Base-by-base conservation (phyloP, 805 yeast species). In the Yarrowia phangngaensis region DNA sequence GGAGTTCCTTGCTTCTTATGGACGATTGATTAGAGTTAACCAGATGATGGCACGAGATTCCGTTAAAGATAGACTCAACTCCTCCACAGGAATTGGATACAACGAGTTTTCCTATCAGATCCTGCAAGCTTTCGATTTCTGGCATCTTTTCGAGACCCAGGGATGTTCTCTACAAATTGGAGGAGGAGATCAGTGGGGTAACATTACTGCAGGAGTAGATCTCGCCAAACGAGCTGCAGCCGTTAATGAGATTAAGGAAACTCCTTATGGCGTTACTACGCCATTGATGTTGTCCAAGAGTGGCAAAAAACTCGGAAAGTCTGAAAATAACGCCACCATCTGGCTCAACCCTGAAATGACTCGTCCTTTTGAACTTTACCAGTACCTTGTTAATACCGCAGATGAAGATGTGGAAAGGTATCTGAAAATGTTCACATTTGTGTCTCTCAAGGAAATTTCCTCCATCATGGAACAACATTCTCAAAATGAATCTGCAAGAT, bases 111-210 rank as follows among this genome's bases (percentile, higher is more conserved):
- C 95, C 1, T 92, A 92, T 64, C 98, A 92, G 61, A 70, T 90
- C 14, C 67, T 92, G 50, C 98, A 92, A 64, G 97, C 96, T 0
- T 92, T 78, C 63, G 98, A 92, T 62, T 92, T 87, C 61, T 87
- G 82, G 73, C 87, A 89, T 60, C 67, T 92, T 51, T 79, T 78
- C 68, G 73, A 72, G 28, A 62, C 74, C 12, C 65, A 76, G 27
- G 64, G 70, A 3, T 89, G 89, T 32, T 70, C 72, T 32, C 65
- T 88, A 11, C 97, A 92, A 67, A 80, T 70, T 7, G 98, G 98
- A 17, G 98, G 98, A 5, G 88, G 84, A 61, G 98, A 92, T 63
- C 98, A 92, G 65, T 92, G 96, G 88, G 98, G 98, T 1, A 92
- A 92, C 59, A 92, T 92, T 52, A 86, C 95, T 2, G 97, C 97